Base-by-base conservation (phyloP, 345 rosid species). In the Dimocarpus longan region DNA sequence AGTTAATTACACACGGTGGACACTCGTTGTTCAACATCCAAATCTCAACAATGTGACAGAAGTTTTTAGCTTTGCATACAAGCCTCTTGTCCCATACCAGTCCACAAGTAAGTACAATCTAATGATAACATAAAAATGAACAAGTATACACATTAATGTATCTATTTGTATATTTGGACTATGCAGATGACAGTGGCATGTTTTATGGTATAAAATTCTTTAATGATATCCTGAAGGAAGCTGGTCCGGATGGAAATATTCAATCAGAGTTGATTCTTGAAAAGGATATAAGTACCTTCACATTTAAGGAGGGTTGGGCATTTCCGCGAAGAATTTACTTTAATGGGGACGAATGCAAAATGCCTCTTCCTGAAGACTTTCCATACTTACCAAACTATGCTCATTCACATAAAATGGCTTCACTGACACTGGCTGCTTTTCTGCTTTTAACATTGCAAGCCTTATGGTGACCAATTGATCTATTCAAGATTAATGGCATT, bases 141-240 rank as follows among this genome's bases (percentile, higher is more conserved):
- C 12, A 46, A 46, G 12, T 46, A 7, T 8, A 46, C 8, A 46
- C 52, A 46, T 8, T 8, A 46, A 46, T 46, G 52, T 7, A 46
- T 46, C 1, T 46, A 5, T 0, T 67, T 19, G 52, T 22, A 67
- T 1, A 52, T 48, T 19, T 66, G 39, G 6, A 76, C 5, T 68
- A 8, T 71, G 84, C 84, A 87, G 84, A 87, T 80, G 89, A 84
- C 54, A 82, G 85, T 0, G 87, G 86, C 3, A 87, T 84, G 88
- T 85, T 87, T 46, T 80, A 80, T 4, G 86, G 88, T 9, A 19
- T 79, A 28, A 82, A 82, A 75, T 80, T 71, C 80, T 84, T 21
- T 71, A 85, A 85, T 46, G 86, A 82, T 72, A 43, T 74, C 8
- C 71, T 84, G 21, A 76, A 76, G 85, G 82, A 84, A 66, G 85